Conservation (phyloP, 495 filamentous ascomycete species). For the Xylaria telfairii region DNA sequence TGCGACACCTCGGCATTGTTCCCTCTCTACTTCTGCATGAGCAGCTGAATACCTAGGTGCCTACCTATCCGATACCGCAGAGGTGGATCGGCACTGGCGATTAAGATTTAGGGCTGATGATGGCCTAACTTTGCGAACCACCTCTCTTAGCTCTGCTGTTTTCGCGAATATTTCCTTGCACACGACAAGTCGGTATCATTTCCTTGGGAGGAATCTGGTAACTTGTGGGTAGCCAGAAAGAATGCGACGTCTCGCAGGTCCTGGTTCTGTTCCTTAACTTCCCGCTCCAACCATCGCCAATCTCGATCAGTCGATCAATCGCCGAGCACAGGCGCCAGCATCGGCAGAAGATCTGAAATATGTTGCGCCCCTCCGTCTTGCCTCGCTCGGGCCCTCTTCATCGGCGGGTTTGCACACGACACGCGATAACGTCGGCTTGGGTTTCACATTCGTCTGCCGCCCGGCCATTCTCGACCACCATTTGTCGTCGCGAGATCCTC, state of each 20-base stretch:
- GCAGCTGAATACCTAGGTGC: not conserved
- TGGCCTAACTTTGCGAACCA: constrained; percentile 12
- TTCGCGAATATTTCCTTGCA: not conserved
- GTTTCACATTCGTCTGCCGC: not conserved
- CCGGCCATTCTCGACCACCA: constrained; percentile 55
- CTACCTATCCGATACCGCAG: not conserved
- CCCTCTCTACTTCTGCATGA: not conserved
- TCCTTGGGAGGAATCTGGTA: not conserved
- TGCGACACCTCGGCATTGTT: not conserved
- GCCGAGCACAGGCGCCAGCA: not conserved
- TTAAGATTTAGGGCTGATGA: not conserved
- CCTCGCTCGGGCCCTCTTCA: constrained; percentile 8
- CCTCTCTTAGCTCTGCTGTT: not conserved
- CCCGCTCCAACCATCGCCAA: not conserved
- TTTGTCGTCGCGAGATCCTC: constrained; percentile 51
- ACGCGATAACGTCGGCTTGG: not conserved
- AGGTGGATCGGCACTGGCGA: not conserved
- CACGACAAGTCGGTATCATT: not conserved
- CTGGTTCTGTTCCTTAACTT: not conserved
- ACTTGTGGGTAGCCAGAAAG: no score
- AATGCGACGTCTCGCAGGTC: constrained; percentile 19
- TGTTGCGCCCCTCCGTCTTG: constrained; percentile 16
- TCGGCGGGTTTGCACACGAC: constrained; percentile 12
- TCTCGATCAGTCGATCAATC: not conserved
- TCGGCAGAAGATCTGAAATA: not conserved